Evolutionary conservation across 1,284 basidiomycete genomes (phyloP).

Genomic region (Wallemia ichthyophaga): DNA sequence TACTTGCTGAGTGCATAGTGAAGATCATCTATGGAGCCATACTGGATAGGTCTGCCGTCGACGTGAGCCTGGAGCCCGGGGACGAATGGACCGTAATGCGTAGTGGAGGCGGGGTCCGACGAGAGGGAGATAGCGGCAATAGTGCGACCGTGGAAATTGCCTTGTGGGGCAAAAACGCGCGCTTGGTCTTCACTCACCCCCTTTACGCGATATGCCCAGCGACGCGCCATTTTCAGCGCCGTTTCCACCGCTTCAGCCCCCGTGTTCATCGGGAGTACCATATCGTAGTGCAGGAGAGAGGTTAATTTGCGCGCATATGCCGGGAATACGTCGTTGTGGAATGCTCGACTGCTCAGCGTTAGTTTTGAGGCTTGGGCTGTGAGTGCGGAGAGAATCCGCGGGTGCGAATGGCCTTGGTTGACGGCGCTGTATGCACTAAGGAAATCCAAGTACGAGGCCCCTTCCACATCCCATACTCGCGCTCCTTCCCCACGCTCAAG

Average conservation of each 20-base stretch:
- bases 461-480: constrained; percentile 11
- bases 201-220: constrained; percentile 74
- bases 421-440: constrained; percentile 83
- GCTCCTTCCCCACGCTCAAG: not conserved
- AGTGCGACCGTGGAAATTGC: constrained; percentile 91
- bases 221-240: constrained; percentile 27
- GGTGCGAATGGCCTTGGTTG: constrained; percentile 70
- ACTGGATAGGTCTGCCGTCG: not conserved
- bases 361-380: constrained; percentile 61
- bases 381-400: constrained; percentile 51
- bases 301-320: constrained; percentile 65
- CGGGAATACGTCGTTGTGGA: constrained; percentile 79
- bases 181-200: constrained; percentile 54
- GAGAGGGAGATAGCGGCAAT: constrained; percentile 35
- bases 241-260: constrained; percentile 96
- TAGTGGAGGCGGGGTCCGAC: constrained; percentile 69
- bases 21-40: constrained; percentile 39
- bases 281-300: constrained; percentile 49
- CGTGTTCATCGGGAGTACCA: constrained; percentile 94
- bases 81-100: constrained; percentile 72
- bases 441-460: constrained; percentile 26
- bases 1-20: constrained; percentile 49
- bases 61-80: constrained; percentile 41
- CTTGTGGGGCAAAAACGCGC: constrained; percentile 53
- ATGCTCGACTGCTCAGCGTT: constrained; percentile 54